These are phyloP conservation scores for Glycine soja DNA, from an alignment of 306 rosid species.

Conservation along the genomic window DNA sequence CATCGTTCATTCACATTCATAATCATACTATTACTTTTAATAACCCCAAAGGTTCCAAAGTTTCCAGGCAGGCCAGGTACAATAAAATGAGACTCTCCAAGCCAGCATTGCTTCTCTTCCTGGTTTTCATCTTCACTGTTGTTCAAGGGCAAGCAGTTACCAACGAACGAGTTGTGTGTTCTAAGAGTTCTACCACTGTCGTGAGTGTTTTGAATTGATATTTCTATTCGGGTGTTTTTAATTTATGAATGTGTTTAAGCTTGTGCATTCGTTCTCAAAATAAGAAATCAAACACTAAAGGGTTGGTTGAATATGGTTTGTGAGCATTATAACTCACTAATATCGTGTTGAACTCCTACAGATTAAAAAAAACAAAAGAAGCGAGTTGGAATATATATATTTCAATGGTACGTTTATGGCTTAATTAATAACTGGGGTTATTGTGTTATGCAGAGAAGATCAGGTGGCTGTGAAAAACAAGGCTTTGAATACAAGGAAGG, in stretches of 20 bases:
- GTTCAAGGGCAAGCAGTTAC: slow-evolving; percentile 50
- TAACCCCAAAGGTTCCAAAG: slow-evolving; percentile 6
- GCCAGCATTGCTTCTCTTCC: slow-evolving; percentile 49
- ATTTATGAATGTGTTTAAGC: neutral
- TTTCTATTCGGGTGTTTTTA: too few relatives aligned
- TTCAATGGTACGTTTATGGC: too few relatives aligned
- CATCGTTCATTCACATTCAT: too few relatives aligned
- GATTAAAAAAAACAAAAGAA: too few relatives aligned
- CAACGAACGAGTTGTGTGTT: slow-evolving; percentile 9
- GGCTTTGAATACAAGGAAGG: slow-evolving; percentile 55
- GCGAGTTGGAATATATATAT: neutral
- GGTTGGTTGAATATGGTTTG: too few relatives aligned
- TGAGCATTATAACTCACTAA: too few relatives aligned
- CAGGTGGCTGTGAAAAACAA: slow-evolving; percentile 49
- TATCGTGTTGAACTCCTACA: too few relatives aligned
- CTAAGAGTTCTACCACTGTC: neutral
- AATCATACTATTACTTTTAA: too few relatives aligned
- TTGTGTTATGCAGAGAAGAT: slow-evolving; percentile 53
- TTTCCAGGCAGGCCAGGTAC: neutral
- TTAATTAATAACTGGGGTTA: neutral
- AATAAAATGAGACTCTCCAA: slow-evolving; percentile 55
- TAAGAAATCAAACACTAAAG: too few relatives aligned
- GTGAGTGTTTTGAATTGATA: slow-evolving; percentile 45
- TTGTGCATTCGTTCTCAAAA: too few relatives aligned
- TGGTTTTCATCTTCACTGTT: slow-evolving; percentile 49